A percentile compares a stretch with the other conserved stretches of the same genome.
These are phyloP conservation scores for Pseudogymnoascus sp. DNA, from an alignment of 2,329 filamentous ascomycete genomes.

Conservation along the genomic window DNA sequence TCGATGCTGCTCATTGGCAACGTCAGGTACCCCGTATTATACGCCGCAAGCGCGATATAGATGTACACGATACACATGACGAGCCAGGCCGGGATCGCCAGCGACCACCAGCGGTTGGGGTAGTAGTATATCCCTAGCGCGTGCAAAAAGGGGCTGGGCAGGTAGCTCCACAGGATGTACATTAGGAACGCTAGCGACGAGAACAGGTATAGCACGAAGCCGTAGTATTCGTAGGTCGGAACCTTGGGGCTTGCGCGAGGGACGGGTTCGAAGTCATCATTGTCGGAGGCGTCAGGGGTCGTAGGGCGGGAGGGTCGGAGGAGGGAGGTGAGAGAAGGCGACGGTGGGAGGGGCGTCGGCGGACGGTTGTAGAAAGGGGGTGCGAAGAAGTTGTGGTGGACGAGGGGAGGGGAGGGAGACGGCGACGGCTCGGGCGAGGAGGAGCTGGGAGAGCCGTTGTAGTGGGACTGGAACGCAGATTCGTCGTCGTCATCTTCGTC, in stretches of 20 bases:
- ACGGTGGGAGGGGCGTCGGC: conserved; percentile 88
- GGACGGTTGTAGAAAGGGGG: conserved; percentile 96
- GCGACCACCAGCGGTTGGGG: conserved; percentile 93
- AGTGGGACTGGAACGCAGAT: conserved; percentile 22
- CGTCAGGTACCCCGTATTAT: conserved; percentile 85
- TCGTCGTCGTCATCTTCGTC: conserved; percentile 18
- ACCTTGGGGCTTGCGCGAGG: conserved; percentile 85
- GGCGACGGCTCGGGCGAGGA: conserved; percentile 24
- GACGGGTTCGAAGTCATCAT: conserved; percentile 64
- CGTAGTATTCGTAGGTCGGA: conserved; percentile 99
- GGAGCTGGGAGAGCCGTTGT: conserved; percentile 16
- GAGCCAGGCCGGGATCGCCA: conserved; percentile 83
- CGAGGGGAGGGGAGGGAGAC: conserved; percentile 29
- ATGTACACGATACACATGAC: conserved; percentile 87
- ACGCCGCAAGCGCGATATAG: conserved; percentile 82
- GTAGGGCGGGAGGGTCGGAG: conserved; percentile 85
- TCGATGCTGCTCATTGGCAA: conserved; percentile 71
- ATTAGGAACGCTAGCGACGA: conserved; percentile 71
- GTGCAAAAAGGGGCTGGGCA: conserved; percentile 85
- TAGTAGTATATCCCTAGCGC: conserved; percentile 94
- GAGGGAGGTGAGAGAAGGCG: conserved; percentile 84
- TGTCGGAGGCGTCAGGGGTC: conserved; percentile 84
- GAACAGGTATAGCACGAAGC: conserved; percentile 92
- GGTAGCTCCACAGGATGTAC: conserved; percentile 67
- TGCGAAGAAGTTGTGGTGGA: conserved; percentile 43